phyloP scores from a whole-genome alignment of 2,329 filamentous ascomycete genomes.

The Penicillium aurantiogriseum region DNA sequence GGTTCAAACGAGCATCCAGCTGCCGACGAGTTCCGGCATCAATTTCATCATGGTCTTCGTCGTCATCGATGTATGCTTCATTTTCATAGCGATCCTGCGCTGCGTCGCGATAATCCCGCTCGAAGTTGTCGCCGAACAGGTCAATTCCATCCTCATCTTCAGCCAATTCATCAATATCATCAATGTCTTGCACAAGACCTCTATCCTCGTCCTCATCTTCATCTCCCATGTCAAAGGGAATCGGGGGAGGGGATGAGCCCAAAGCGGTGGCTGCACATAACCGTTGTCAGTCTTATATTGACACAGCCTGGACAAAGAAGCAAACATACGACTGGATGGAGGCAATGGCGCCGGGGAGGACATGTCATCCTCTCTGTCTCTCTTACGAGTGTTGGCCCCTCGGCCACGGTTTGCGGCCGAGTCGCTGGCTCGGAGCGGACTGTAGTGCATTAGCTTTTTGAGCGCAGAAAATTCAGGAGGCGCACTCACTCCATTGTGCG shows the following conservation, averaged over 20 bases:
- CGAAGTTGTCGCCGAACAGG: constrained; percentile 66
- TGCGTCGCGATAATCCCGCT: constrained; percentile 57
- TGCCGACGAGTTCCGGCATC: constrained; percentile 58
- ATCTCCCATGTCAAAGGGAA: constrained; percentile 50
- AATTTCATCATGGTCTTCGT: constrained; percentile 62
- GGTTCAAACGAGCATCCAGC: constrained; percentile 61
- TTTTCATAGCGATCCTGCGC: constrained; percentile 54
- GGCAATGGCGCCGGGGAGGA: constrained; percentile 57
- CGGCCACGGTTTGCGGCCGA: constrained; percentile 78
- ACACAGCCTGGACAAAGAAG: constrained; percentile 8
- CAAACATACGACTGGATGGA: constrained; percentile 61
- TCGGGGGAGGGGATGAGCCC: constrained; percentile 60
- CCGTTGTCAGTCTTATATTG: constrained; percentile 11
- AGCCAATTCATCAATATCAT: constrained; percentile 66
- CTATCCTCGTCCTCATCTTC: constrained; percentile 54
- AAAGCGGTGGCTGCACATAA: constrained; percentile 20
- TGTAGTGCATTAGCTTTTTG: constrained; percentile 15
- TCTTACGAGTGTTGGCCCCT: constrained; percentile 57
- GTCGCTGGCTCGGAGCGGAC: constrained; percentile 73
- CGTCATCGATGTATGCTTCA: constrained; percentile 62
- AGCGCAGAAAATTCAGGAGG: constrained; percentile 1
- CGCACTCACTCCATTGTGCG: constrained; percentile 34
- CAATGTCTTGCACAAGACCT: constrained; percentile 61
- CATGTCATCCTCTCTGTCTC: constrained; percentile 63
- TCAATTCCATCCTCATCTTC: constrained; percentile 70